Evolutionary conservation across 148 eudicot species (phyloP).

Genomic region (Fagopyrum homotropicum): DNA sequence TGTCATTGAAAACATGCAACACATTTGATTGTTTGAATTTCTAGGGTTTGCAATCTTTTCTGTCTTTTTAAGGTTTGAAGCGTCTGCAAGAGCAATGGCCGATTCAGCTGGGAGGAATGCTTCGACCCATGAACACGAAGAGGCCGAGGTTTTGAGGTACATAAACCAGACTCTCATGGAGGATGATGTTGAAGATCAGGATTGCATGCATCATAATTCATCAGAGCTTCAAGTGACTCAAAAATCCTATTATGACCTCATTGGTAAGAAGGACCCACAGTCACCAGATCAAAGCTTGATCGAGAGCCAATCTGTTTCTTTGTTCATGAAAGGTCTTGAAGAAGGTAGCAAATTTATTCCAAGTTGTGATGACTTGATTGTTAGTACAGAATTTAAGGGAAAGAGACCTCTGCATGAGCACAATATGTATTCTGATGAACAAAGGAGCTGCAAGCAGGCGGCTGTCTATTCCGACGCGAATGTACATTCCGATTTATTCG

Average conservation of each 20-base stretch:
- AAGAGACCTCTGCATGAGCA: constrained; percentile 40
- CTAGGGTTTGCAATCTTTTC: background rate
- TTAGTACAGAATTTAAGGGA: constrained; percentile 19
- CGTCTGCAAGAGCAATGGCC: background rate
- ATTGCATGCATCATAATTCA: constrained; percentile 68
- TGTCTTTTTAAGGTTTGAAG: background rate
- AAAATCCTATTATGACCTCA: constrained; percentile 53
- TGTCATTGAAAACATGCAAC: too few species aligned
- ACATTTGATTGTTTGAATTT: background rate
- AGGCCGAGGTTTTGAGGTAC: constrained; percentile 46
- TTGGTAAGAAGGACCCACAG: constrained; percentile 50
- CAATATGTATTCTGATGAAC: constrained; percentile 29
- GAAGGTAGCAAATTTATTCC: constrained; percentile 11
- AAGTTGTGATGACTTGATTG: background rate
- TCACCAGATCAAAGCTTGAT: constrained; percentile 26
- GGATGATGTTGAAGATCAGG: constrained; percentile 72
- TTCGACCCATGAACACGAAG: constrained; percentile 24
- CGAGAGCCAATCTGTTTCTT: constrained; percentile 15
- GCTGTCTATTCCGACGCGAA: constrained; percentile 46
- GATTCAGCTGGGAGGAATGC: background rate
- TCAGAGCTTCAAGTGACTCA: constrained; percentile 62
- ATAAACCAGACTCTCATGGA: constrained; percentile 70
- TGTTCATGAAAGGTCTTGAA: constrained; percentile 1
- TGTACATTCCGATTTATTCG: constrained; percentile 49
- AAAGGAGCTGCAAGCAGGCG: constrained; percentile 49